Evolutionary conservation across 2,329 filamentous ascomycete genomes (phyloP).

Genomic region (Furcasterigmium furcatum): DNA sequence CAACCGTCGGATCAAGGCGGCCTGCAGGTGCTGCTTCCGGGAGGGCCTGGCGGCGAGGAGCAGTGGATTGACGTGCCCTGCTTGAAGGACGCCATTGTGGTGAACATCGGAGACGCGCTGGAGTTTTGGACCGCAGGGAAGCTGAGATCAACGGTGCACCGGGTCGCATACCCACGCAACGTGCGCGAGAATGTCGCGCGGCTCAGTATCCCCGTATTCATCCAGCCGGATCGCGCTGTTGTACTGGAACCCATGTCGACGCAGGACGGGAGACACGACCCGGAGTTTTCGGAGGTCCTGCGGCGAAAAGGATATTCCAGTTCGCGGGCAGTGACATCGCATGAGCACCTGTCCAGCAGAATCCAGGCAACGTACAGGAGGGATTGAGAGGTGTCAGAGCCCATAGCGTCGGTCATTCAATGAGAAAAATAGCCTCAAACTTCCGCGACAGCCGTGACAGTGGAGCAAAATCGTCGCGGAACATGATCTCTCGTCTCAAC

Average conservation of each 20-base stretch:
- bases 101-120: constrained; percentile 69
- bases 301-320: constrained; percentile 9
- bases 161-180: constrained; percentile 66
- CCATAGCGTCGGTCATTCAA: too few relatives aligned
- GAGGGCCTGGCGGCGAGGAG: constrained; percentile 17
- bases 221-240: constrained; percentile 11
- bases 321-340: constrained; percentile 9
- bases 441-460: too few relatives aligned
- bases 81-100: constrained; percentile 53
- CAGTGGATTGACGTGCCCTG: constrained; percentile 40
- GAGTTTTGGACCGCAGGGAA: constrained; percentile 90
- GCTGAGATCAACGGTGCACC: constrained; percentile 81
- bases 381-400: too few relatives aligned
- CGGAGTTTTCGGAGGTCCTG: constrained; percentile 9
- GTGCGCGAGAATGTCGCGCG: constrained; percentile 10
- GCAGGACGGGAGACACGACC: not conserved
- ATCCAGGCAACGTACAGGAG: constrained; percentile 10
- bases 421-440: too few relatives aligned
- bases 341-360: constrained; percentile 8
- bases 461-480: too few relatives aligned
- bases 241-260: constrained; percentile 7
- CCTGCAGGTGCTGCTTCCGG: constrained; percentile 70
- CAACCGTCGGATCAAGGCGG: constrained; percentile 71
- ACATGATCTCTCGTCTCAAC: too few relatives aligned
- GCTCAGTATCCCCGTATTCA: constrained; percentile 12